Base-by-base conservation (phyloP, 2,329 filamentous ascomycete species). In the Cucurbitaria berberidis region DNA sequence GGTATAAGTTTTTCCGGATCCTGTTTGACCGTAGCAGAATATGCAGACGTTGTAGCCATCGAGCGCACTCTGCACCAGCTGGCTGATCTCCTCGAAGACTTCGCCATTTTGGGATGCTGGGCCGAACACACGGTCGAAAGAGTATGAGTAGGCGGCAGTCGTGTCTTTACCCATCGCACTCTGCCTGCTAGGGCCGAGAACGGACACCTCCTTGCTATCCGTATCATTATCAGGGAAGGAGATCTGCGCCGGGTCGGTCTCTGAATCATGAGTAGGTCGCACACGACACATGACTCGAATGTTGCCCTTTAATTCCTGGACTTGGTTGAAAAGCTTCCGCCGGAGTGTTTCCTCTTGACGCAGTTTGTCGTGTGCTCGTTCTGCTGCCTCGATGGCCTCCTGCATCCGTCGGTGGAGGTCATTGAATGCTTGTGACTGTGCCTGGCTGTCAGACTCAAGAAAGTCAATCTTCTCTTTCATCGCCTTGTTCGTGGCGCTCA, bases 11-110 rank as follows among this genome's bases (percentile, higher is more conserved):
- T 99, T 99, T 55, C 95, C 95, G 16, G 93, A 95, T 3, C 95
- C 95, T 0, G 95, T 99, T 75, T 99, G 95, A 38, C 95, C 95
- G 70, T 99, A 99, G 72, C 93, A 97, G 78, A 99, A 96, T 59
- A 99, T 98, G 76, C 93, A 98, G 45, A 99, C 95, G 64, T 98
- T 99, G 80, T 96, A 99, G 1, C 95, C 95, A 69, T 99, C 95
- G 34, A 99, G 82, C 0, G 96, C 95, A 64, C 91, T 96, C 76
- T 99, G 95, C 1, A 99, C 93, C 29, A 99, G 84, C 72, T 99
- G 95, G 51, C 91, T 96, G 70, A 98, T 98, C 72, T 99, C 95
- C 49, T 90, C 91, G 71, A 99, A 99, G 1, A 99, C 88, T 61
- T 96, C 89, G 16, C 86, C 82, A 70, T 99, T 99, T 62, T 88